A percentile compares a stretch with the other conserved stretches of the same genome.
Conservation (phyloP, 2,329 filamentous ascomycete species). For the Corynespora cassiicola region DNA sequence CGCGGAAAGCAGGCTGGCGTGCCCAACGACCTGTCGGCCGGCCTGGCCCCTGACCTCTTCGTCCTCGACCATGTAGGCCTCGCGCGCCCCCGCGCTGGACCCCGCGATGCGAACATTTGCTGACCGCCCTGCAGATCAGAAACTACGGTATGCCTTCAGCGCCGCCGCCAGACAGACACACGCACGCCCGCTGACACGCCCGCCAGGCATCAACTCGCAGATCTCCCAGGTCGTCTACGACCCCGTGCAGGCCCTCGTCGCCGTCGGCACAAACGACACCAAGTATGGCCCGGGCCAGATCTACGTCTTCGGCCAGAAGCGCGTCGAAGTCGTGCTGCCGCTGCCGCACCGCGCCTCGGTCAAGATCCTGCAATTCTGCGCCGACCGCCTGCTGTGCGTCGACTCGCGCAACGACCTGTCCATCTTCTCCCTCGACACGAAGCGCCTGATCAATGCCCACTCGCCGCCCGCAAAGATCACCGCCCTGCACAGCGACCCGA, state of each 20-base stretch:
- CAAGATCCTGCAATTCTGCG: slow-evolving; percentile 80
- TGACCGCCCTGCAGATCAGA: slow-evolving; percentile 29
- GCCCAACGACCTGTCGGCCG: slow-evolving; percentile 86
- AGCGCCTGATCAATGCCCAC: slow-evolving; percentile 70
- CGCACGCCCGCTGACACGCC: no score
- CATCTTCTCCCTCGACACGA: slow-evolving; percentile 80
- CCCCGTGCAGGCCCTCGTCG: slow-evolving; percentile 89
- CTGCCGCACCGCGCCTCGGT: slow-evolving; percentile 77
- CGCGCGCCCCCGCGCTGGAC: slow-evolving; percentile 27
- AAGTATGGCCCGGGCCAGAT: slow-evolving; percentile 86
- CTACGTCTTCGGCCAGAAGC: slow-evolving; percentile 83
- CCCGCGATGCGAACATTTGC: slow-evolving; percentile 11
- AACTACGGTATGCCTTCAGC: slow-evolving; percentile 30
- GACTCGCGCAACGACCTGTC: slow-evolving; percentile 86
- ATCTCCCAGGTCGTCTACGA: slow-evolving; percentile 86
- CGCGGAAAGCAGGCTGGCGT: slow-evolving; percentile 93
- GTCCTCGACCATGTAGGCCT: slow-evolving; percentile 76
- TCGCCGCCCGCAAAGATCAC: slow-evolving; percentile 79
- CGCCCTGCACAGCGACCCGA: slow-evolving; percentile 80
- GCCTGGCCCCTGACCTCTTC: slow-evolving; percentile 79
- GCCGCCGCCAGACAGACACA: not conserved
- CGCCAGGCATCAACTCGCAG: slow-evolving; percentile 70
- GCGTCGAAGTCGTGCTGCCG: slow-evolving; percentile 77
- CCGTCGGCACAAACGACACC: slow-evolving; percentile 87
- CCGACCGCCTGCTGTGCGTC: slow-evolving; percentile 82